A percentile compares a stretch with the other conserved stretches of the same genome.
These are phyloP conservation scores for Tilletia horrida DNA, from an alignment of 1,284 basidiomycete species.

Conservation along the genomic window DNA sequence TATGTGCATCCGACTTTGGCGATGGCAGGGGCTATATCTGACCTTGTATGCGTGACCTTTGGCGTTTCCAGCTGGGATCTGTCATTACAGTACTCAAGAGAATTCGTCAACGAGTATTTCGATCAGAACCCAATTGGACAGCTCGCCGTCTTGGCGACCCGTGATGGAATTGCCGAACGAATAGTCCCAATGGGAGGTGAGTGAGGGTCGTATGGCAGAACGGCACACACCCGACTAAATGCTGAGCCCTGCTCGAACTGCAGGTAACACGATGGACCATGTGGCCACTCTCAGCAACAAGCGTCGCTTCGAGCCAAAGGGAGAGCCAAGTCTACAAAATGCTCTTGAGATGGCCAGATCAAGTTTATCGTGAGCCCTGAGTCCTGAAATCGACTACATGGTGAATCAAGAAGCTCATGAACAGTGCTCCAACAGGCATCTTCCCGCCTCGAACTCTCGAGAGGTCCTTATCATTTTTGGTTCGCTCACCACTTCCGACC, in stretches of 20 bases:
- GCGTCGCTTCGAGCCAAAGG: slow-evolving; percentile 79
- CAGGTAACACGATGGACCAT: slow-evolving; percentile 92
- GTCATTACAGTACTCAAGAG: slow-evolving; percentile 70
- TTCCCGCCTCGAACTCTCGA: slow-evolving; percentile 89
- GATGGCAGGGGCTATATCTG: slow-evolving; percentile 22
- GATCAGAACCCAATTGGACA: slow-evolving; percentile 99
- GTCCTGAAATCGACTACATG: background rate
- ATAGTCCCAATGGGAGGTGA: slow-evolving; percentile 70
- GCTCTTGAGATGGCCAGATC: slow-evolving; percentile 78
- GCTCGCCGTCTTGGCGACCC: slow-evolving; percentile 50
- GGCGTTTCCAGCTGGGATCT: slow-evolving; percentile 63
- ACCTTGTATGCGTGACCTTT: background rate
- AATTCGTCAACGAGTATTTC: slow-evolving; percentile 94
- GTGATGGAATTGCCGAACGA: slow-evolving; percentile 50
- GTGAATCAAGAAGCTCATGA: too few species aligned
- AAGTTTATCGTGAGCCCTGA: slow-evolving; percentile 60
- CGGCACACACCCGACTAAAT: too few species aligned
- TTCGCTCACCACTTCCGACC: slow-evolving; percentile 91
- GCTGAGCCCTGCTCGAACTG: background rate
- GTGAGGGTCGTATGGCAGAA: background rate
- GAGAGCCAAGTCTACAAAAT: slow-evolving; percentile 94
- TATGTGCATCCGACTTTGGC: background rate
- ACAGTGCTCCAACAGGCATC: slow-evolving; percentile 59
- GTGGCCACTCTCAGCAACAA: slow-evolving; percentile 78
- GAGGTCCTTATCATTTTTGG: slow-evolving; percentile 92